These are phyloP conservation scores for Annulohypoxylon bovei DNA, from an alignment of 495 filamentous ascomycete genomes.

Conservation along the genomic window DNA sequence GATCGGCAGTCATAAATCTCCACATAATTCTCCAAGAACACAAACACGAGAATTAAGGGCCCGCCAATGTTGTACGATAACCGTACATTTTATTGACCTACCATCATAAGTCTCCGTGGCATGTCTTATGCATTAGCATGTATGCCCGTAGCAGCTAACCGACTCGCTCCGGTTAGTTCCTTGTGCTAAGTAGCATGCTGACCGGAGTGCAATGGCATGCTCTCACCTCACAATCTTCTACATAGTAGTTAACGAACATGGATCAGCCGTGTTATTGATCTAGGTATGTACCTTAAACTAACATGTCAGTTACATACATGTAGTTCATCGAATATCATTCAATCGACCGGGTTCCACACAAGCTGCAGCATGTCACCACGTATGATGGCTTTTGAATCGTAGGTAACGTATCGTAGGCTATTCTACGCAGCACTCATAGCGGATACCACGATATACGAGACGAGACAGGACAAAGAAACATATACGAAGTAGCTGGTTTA, in stretches of 20 bases:
- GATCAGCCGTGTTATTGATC: slow-evolving; percentile 15
- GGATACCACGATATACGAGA: slow-evolving; percentile 21
- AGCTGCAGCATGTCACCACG: slow-evolving; percentile 36
- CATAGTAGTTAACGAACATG: slow-evolving; percentile 28
- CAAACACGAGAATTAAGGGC: slow-evolving; percentile 35
- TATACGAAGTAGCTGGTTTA: slow-evolving; percentile 1
- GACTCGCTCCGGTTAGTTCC: slow-evolving; percentile 1
- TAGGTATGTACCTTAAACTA: slow-evolving; percentile 9
- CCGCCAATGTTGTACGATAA: slow-evolving; percentile 33
- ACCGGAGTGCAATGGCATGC: not conserved
- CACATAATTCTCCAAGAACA: slow-evolving; percentile 28
- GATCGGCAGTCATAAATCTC: slow-evolving; percentile 41
- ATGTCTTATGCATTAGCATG: slow-evolving; percentile 11
- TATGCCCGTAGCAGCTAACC: slow-evolving; percentile 9
- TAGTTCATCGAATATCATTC: slow-evolving; percentile 9
- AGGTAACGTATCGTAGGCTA: slow-evolving; percentile 38
- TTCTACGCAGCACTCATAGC: slow-evolving; percentile 3
- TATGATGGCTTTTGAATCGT: slow-evolving; percentile 33
- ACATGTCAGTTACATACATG: slow-evolving; percentile 2
- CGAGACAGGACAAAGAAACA: slow-evolving; percentile 9
- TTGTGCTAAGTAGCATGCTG: not conserved
- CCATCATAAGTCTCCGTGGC: slow-evolving; percentile 16
- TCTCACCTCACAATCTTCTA: slow-evolving; percentile 27
- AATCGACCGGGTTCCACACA: slow-evolving; percentile 19
- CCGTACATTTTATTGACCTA: slow-evolving; percentile 20